These are phyloP conservation scores for Neurospora sp. DNA, from an alignment of 2,329 filamentous ascomycete genomes.

Conservation along the genomic window DNA sequence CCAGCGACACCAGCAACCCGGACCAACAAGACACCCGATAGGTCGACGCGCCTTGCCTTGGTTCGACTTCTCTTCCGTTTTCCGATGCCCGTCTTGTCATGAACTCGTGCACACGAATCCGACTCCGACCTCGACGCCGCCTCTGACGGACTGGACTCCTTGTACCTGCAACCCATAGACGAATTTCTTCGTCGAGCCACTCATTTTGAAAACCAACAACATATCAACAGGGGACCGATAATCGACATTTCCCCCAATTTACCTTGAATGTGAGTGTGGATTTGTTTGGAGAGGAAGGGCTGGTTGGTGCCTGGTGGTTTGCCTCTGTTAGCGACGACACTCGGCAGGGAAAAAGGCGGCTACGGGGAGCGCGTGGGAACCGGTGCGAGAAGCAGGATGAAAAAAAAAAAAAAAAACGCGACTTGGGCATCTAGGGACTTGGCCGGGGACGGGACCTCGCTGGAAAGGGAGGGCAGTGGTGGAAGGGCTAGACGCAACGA, in stretches of 20 bases:
- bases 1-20: background rate
- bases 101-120: slow-evolving; percentile 17
- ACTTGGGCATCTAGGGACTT: background rate
- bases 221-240: slow-evolving; percentile 5
- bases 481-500: background rate
- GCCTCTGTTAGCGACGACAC: background rate
- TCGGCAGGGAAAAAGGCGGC: background rate
- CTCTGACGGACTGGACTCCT: slow-evolving; percentile 19
- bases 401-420: background rate
- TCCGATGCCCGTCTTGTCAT: slow-evolving; percentile 21
- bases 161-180: slow-evolving; percentile 10
- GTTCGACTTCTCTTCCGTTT: slow-evolving; percentile 10
- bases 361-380: background rate
- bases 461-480: background rate
- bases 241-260: slow-evolving; percentile 3
- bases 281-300: background rate
- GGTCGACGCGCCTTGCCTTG: slow-evolving; percentile 1
- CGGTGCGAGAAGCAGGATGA: background rate
- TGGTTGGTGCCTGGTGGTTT: background rate
- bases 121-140: slow-evolving; percentile 10
- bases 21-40: background rate
- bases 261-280: slow-evolving; percentile 14
- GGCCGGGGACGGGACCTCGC: background rate
- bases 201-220: slow-evolving; percentile 29
- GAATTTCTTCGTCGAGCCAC: slow-evolving; percentile 35